Percentiles rank a stretch among this genome's conserved stretches.
Conservation (phyloP, 2,329 filamentous ascomycete genomes). For the Didymella glomerata region DNA sequence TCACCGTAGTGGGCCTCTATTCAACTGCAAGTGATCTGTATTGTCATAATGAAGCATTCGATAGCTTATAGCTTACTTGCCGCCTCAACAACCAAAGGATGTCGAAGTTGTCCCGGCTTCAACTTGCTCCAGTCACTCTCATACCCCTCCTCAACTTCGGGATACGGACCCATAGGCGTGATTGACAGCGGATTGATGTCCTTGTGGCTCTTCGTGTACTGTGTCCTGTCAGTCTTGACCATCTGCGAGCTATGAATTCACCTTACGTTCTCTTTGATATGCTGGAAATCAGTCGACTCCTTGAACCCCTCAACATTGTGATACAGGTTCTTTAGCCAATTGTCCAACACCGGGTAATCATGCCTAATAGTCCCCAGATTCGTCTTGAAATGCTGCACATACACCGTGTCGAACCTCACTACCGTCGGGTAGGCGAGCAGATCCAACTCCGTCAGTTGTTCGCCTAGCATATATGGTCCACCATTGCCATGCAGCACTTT, state of each 20-base stretch:
- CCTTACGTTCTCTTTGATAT: conserved; percentile 71
- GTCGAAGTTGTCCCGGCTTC: conserved; percentile 57
- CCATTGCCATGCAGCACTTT: conserved; percentile 55
- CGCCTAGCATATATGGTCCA: conserved; percentile 66
- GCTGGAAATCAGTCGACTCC: conserved; percentile 69
- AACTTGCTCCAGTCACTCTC: conserved; percentile 61
- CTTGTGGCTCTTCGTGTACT: conserved; percentile 67
- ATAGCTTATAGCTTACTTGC: background rate
- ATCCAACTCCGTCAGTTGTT: conserved; percentile 66
- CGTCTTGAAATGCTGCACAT: conserved; percentile 73
- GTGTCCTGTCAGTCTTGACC: background rate
- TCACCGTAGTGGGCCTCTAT: background rate
- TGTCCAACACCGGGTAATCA: conserved; percentile 67
- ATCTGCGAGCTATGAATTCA: background rate
- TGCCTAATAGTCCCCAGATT: conserved; percentile 68
- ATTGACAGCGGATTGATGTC: conserved; percentile 69
- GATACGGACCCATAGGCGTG: conserved; percentile 69
- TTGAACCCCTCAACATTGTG: conserved; percentile 64
- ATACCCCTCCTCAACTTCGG: conserved; percentile 63
- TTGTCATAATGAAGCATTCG: background rate
- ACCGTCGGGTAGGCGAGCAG: conserved; percentile 65
- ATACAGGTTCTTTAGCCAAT: conserved; percentile 68
- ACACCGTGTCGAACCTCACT: conserved; percentile 68
- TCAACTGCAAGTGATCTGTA: background rate
- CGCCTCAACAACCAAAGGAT: conserved; percentile 50